Base-by-base conservation (phyloP, 768 basidiomycete species). In the Scleroderma citrinum region DNA sequence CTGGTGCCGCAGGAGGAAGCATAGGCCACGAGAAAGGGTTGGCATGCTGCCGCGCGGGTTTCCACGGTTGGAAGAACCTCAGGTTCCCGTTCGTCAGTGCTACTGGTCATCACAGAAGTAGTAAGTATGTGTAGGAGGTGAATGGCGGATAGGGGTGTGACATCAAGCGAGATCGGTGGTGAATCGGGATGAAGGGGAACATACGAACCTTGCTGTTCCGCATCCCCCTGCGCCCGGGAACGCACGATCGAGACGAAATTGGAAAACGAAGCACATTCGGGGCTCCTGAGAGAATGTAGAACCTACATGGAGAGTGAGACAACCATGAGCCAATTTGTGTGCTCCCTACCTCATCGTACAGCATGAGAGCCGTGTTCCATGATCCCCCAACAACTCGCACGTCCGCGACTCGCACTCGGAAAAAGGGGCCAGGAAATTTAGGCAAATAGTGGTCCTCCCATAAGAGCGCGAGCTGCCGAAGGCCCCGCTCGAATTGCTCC, bases 11-110 rank as follows among this genome's bases (percentile, higher is more conserved):
- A 0, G 37, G 0, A 2, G 65, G 65, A 2, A 68, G 59, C 62
- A 68, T 62, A 0, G 65, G 65, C 64, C 66, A 66, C 8, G 55
- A 59, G 49, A 66, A 68, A 0, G 65, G 65, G 30, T 62, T 67
- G 1, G 66, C 60, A 14, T 68, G 68, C 36, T 67, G 49, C 13
- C 65, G 58, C 2, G 65, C 55, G 3, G 55, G 62, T 39, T 66
- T 66, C 65, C 65, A 66, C 31, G 49, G 45, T 32, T 66, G 65
- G 53, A 66, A 66, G 50, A 67, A 66, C 10, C 52, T 60, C 16
- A 66, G 29, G 32, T 48, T 54, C 10, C 59, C 56, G 1, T 51
- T 63, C 24, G 56, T 59, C 7, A 41, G 51, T 7, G 51, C 54
- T 44, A 39, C 44, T 17, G 21, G 30, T 10, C 52, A 62, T 64